Conservation (phyloP, 352 stramenopile species). For the Pythium volutum region DNA sequence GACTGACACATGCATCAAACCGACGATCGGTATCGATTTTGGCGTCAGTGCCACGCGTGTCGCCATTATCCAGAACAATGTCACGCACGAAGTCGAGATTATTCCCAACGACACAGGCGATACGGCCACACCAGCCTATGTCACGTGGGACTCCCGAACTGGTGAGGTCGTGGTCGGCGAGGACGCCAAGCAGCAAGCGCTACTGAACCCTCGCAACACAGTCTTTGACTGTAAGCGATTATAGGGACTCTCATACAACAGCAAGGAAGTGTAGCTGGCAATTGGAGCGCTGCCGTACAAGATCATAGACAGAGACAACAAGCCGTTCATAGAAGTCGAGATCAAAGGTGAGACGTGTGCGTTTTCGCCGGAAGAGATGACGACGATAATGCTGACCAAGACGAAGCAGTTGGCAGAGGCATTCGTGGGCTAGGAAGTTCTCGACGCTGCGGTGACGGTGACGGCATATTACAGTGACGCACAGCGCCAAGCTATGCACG, state of each 20-base stretch:
- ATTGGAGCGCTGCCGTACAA: conserved; percentile 53
- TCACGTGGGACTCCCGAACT: conserved; percentile 95
- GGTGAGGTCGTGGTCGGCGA: conserved; percentile 94
- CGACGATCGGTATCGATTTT: too few relatives aligned
- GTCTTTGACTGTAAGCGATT: conserved; percentile 46
- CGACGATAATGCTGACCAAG: conserved; percentile 52
- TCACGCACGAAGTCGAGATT: too few relatives aligned
- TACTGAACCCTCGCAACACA: conserved; percentile 80
- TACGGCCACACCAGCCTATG: conserved; percentile 94
- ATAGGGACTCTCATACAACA: conserved; percentile 90
- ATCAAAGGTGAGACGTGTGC: conserved; percentile 44
- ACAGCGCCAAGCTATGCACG: conserved; percentile 33
- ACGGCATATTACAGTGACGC: conserved; percentile 34
- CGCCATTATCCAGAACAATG: too few relatives aligned
- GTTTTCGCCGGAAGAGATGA: conserved; percentile 71
- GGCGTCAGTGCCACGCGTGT: too few relatives aligned
- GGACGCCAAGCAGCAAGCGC: conserved; percentile 92
- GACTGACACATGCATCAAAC: too few relatives aligned
- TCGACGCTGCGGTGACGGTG: conserved; percentile 30
- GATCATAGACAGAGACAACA: conserved; percentile 45
- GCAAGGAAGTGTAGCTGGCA: conserved; percentile 72
- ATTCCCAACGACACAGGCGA: conserved; percentile 96
- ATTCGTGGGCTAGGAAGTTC: conserved; percentile 29
- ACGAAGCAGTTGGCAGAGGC: conserved; percentile 44
- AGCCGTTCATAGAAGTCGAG: conserved; percentile 46